A percentile compares a stretch with the other conserved stretches of the same genome.
Conservation (phyloP, 345 rosid species). For the Rhizophora mangle region DNA sequence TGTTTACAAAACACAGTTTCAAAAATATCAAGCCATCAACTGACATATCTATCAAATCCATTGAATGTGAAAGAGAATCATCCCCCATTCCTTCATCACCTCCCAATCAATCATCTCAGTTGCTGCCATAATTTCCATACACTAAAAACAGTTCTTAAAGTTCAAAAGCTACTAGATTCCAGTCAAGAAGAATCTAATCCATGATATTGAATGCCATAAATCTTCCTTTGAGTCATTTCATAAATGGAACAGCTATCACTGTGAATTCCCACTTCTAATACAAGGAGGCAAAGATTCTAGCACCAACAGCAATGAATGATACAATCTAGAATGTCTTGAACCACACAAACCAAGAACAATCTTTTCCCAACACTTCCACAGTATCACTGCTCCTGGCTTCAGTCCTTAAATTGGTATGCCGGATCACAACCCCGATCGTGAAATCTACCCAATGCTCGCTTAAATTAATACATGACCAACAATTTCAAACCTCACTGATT, state of each 20-base stretch:
- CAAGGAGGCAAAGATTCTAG: too few relatives aligned
- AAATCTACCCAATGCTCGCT: background rate
- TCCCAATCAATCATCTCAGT: background rate
- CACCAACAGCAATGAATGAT: too few relatives aligned
- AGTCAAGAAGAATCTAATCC: background rate
- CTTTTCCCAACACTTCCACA: background rate
- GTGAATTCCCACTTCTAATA: background rate
- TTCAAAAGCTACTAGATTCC: too few relatives aligned
- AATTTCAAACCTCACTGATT: background rate
- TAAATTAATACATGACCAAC: background rate
- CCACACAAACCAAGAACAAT: too few relatives aligned
- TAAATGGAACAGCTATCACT: background rate
- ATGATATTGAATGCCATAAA: too few relatives aligned
- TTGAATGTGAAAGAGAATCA: background rate
- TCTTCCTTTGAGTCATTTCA: background rate
- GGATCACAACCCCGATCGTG: too few relatives aligned
- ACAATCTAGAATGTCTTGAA: background rate
- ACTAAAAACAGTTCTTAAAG: too few relatives aligned
- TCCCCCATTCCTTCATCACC: background rate
- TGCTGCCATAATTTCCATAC: too few relatives aligned
- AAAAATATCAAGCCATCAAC: conserved; percentile 11
- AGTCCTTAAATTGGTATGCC: too few relatives aligned
- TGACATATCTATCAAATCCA: background rate
- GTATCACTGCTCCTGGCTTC: too few relatives aligned
- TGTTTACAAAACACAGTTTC: conserved; percentile 2